phyloP scores from a whole-genome alignment of 495 filamentous ascomycete species.

The Clavariopsis aquatica region DNA sequence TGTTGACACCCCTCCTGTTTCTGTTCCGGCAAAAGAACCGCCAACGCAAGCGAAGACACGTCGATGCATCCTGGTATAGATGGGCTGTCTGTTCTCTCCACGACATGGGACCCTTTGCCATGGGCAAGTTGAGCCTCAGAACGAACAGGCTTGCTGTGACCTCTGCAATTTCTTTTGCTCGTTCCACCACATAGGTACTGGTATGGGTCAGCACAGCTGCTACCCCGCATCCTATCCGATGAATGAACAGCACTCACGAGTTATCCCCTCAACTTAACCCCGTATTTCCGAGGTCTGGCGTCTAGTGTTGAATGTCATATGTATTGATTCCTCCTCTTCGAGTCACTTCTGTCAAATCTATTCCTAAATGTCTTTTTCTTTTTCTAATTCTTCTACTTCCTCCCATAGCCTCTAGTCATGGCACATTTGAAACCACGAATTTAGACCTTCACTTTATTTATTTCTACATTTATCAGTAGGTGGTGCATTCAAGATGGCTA shows the following conservation, averaged over 20 bases:
- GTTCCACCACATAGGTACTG: no score
- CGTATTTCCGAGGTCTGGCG: constrained; percentile 9
- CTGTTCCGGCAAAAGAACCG: background rate
- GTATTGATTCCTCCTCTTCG: constrained; percentile 9
- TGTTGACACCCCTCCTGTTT: background rate
- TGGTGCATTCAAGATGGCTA: constrained; percentile 14
- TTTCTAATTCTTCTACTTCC: background rate
- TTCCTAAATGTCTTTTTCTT: background rate
- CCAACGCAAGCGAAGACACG: background rate
- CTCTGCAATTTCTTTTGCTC: background rate
- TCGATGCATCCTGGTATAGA: background rate
- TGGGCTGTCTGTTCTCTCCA: background rate
- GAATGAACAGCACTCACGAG: background rate
- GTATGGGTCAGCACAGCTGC: background rate
- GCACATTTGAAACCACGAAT: background rate
- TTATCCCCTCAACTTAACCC: background rate
- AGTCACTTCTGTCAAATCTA: background rate
- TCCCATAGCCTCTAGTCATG: background rate
- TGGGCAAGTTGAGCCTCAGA: background rate
- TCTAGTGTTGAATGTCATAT: background rate
- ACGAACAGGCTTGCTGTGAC: background rate
- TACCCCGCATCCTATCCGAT: background rate
- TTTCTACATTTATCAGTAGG: background rate
- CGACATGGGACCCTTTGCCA: constrained; percentile 1
- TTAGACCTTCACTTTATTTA: background rate